Percentiles rank a stretch among this genome's conserved stretches.
These are phyloP conservation scores for Agroathelia rolfsii DNA, from an alignment of 1,284 basidiomycete species.

Conservation along the genomic window DNA sequence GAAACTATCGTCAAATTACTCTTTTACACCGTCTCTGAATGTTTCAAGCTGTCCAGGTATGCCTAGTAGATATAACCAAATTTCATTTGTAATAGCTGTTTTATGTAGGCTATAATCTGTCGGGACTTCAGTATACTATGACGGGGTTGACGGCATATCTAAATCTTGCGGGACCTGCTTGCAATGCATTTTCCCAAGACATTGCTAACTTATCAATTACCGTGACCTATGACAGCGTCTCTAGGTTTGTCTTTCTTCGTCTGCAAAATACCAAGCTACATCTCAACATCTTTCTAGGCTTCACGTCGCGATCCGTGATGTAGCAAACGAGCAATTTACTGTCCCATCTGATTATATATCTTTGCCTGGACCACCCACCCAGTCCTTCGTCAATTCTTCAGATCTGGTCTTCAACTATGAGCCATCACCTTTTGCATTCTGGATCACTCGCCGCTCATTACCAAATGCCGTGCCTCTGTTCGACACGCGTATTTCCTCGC, in stretches of 20 bases:
- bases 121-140: constrained; percentile 31
- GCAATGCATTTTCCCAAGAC: constrained; percentile 68
- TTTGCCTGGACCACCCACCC: constrained; percentile 29
- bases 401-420: constrained; percentile 66
- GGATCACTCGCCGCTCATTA: constrained; percentile 60
- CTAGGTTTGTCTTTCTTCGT: constrained; percentile 28
- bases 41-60: too few relatives aligned
- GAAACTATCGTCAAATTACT: too few relatives aligned
- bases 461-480: constrained; percentile 54
- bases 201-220: constrained; percentile 51
- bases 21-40: too few relatives aligned
- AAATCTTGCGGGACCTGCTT: constrained; percentile 46
- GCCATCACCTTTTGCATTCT: constrained; percentile 62
- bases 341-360: constrained; percentile 52
- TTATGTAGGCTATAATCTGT: constrained; percentile 50
- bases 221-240: constrained; percentile 53
- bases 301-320: constrained; percentile 71
- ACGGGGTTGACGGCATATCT: constrained; percentile 49
- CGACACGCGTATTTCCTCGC: constrained; percentile 54
- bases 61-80: too few relatives aligned
- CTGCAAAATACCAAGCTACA: constrained; percentile 1
- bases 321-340: constrained; percentile 54
- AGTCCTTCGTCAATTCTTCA: constrained; percentile 28
- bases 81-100: too few relatives aligned
- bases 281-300: constrained; percentile 36